Percentiles rank a stretch among this genome's conserved stretches.
phyloP scores from a whole-genome alignment of 1,284 basidiomycete species.

The Cryptococcus depauperatus region DNA sequence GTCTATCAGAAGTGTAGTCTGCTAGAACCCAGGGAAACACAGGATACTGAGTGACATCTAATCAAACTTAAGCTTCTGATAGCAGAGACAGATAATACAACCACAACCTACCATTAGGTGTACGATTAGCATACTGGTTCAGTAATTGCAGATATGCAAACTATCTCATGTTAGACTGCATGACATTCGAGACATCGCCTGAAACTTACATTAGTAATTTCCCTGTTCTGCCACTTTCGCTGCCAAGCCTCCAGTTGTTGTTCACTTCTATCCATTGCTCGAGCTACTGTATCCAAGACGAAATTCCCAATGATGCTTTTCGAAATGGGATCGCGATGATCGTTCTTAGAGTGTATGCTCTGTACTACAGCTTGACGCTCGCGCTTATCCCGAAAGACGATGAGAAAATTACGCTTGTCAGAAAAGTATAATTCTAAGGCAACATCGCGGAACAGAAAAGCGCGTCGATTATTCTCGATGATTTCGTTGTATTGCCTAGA shows the following conservation, averaged over 20 bases:
- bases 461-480: slow-evolving; percentile 66
- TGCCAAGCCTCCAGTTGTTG: slow-evolving; percentile 43
- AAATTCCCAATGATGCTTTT: slow-evolving; percentile 41
- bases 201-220: slow-evolving; percentile 73
- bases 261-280: slow-evolving; percentile 39
- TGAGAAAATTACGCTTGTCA: slow-evolving; percentile 71
- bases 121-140: slow-evolving; percentile 83
- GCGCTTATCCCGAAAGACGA: slow-evolving; percentile 65
- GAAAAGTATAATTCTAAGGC: slow-evolving; percentile 85
- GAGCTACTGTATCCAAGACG: slow-evolving; percentile 42
- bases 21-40: slow-evolving; percentile 81
- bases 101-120: slow-evolving; percentile 56
- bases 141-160: slow-evolving; percentile 78
- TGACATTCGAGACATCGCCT: not conserved
- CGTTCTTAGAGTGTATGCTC: slow-evolving; percentile 49
- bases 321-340: slow-evolving; percentile 36
- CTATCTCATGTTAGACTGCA: slow-evolving; percentile 43
- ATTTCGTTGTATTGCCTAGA: slow-evolving; percentile 70
- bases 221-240: slow-evolving; percentile 71
- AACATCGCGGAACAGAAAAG: slow-evolving; percentile 81
- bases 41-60: slow-evolving; percentile 86
- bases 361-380: slow-evolving; percentile 58
- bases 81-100: slow-evolving; percentile 16
- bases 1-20: slow-evolving; percentile 67
- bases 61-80: slow-evolving; percentile 14